A percentile compares a stretch with the other conserved stretches of the same genome.
These are phyloP conservation scores for Populus tremula DNA, from an alignment of 345 rosid species.

Conservation along the genomic window DNA sequence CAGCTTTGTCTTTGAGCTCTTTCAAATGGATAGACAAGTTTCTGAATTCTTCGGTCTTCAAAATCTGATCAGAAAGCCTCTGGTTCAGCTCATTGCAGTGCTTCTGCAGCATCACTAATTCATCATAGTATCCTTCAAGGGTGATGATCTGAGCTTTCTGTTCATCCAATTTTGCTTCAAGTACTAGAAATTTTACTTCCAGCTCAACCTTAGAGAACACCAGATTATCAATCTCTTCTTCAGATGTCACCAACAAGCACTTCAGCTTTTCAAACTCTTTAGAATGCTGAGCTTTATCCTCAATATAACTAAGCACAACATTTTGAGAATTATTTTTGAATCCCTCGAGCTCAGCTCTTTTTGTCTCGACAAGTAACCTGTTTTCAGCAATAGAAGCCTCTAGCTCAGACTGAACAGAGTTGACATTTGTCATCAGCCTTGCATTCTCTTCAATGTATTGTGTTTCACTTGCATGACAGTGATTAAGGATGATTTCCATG, in stretches of 20 bases:
- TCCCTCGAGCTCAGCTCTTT: conserved; percentile 45
- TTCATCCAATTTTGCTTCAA: conserved; percentile 58
- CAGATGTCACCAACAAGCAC: conserved; percentile 39
- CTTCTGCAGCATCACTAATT: conserved; percentile 41
- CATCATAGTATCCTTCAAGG: conserved; percentile 35
- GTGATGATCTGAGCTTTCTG: conserved; percentile 35
- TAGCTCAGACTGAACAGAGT: conserved; percentile 48
- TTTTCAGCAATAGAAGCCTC: conserved; percentile 46
- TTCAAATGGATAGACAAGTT: conserved; percentile 72
- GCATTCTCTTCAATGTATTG: conserved; percentile 58
- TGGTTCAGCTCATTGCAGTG: conserved; percentile 57
- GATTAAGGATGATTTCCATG: conserved; percentile 46
- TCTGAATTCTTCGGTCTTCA: conserved; percentile 85
- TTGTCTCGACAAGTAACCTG: conserved; percentile 36
- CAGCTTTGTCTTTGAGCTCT: conserved; percentile 88
- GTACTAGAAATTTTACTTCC: conserved; percentile 48
- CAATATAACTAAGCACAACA: conserved; percentile 30
- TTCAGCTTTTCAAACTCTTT: conserved; percentile 52
- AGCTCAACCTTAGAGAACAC: conserved; percentile 54
- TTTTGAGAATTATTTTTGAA: conserved; percentile 33
- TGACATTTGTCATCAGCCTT: conserved; percentile 39
- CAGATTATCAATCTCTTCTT: conserved; percentile 57
- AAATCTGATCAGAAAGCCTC: conserved; percentile 73
- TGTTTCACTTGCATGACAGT: conserved; percentile 49
- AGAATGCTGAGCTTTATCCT: conserved; percentile 38